Evolutionary conservation across 805 yeast species (phyloP).

Genomic region (Starmerella etchellsii): DNA sequence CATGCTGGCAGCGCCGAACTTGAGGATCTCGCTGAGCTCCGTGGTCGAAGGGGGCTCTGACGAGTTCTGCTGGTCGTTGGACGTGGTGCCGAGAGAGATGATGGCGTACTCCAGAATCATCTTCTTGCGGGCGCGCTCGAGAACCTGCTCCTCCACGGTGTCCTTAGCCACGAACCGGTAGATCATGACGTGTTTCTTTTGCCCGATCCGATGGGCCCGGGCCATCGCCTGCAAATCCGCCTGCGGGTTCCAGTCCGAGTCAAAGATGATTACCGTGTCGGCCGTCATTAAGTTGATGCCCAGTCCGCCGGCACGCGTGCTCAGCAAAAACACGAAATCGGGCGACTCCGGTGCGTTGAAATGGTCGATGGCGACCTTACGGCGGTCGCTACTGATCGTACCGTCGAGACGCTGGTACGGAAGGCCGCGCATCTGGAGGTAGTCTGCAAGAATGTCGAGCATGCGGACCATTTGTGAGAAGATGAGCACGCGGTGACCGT

Average conservation of each 20-base stretch:
- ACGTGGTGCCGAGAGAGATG: slow-evolving; percentile 79
- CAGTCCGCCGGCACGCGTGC: slow-evolving; percentile 97
- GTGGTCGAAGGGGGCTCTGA: slow-evolving; percentile 48
- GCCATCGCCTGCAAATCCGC: slow-evolving; percentile 99
- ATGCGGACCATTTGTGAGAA: slow-evolving; percentile 97
- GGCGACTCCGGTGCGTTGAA: slow-evolving; percentile 87
- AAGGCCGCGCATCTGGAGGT: slow-evolving; percentile 71
- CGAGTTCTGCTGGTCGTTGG: slow-evolving; percentile 35
- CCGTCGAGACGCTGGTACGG: slow-evolving; percentile 92
- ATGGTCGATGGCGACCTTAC: slow-evolving; percentile 91
- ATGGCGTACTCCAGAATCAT: slow-evolving; percentile 98
- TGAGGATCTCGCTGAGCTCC: slow-evolving; percentile 83
- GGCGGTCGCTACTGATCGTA: slow-evolving; percentile 84
- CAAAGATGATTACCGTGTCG: slow-evolving; percentile 94
- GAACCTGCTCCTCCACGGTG: slow-evolving; percentile 93
- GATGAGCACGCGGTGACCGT: slow-evolving; percentile 90
- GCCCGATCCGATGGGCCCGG: slow-evolving; percentile 99
- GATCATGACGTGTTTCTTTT: slow-evolving; percentile 93
- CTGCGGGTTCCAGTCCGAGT: slow-evolving; percentile 98
- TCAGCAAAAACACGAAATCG: slow-evolving; percentile 78
- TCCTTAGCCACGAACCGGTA: slow-evolving; percentile 96
- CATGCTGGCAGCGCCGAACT: slow-evolving; percentile 98
- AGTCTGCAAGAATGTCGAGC: slow-evolving; percentile 90
- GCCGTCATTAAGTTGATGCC: slow-evolving; percentile 99
- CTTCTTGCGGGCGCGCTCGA: slow-evolving; percentile 93